Evolutionary conservation across 257 asterid genomes (phyloP).

Genomic region (Euphrasia confusa): DNA sequence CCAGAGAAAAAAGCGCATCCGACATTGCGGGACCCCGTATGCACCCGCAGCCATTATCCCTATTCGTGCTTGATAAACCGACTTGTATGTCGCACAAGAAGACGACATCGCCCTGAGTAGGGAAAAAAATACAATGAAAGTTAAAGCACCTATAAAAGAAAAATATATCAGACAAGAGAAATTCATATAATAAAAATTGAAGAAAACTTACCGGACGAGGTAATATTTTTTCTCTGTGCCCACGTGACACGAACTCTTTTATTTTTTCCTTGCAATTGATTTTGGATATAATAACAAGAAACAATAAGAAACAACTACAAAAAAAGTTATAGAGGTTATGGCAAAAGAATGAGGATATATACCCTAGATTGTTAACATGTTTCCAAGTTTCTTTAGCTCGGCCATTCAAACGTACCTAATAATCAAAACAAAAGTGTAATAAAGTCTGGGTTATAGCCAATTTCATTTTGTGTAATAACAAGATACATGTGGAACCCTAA

Average conservation of each 20-base stretch:
- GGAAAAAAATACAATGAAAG: not conserved
- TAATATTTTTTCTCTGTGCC: not conserved
- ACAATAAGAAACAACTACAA: not conserved
- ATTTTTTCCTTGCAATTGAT: not conserved
- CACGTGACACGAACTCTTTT: not conserved
- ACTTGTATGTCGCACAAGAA: not conserved
- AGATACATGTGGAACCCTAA: too few species aligned
- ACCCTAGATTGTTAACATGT: not conserved
- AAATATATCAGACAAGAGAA: not conserved
- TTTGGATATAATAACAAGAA: not conserved
- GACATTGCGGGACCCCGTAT: constrained; percentile 6
- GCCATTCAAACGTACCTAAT: constrained; percentile 4
- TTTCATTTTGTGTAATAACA: not conserved
- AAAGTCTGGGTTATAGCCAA: not conserved
- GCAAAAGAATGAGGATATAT: not conserved
- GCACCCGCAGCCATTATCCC: constrained; percentile 20
- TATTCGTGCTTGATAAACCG: constrained; percentile 4
- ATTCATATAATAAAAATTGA: not conserved
- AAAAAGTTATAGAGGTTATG: not conserved
- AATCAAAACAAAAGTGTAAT: not conserved
- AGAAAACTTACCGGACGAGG: constrained; percentile 12
- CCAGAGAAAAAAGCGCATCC: constrained; percentile 9
- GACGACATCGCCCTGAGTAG: not conserved
- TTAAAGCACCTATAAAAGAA: not conserved
- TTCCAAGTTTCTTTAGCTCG: constrained; percentile 1